Conservation (phyloP, 257 asterid genomes). For the Cynanchum wilfordii region DNA sequence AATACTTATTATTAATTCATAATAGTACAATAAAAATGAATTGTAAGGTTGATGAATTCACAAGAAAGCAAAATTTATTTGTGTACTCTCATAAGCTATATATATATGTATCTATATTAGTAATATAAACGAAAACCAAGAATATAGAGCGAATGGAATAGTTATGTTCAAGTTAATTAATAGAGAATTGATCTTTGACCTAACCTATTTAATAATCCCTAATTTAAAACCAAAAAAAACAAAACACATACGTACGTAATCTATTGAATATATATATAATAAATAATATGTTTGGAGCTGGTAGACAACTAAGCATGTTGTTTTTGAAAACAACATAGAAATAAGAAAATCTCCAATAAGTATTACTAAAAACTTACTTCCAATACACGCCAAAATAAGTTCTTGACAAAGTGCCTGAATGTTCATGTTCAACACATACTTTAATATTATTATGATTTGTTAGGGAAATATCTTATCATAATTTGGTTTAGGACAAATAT, state of each 20-base stretch:
- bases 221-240: neutral
- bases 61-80: too few relatives aligned
- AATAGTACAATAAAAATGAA: too few relatives aligned
- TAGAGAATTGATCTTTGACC: neutral
- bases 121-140: too few relatives aligned
- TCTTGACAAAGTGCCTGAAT: neutral
- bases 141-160: neutral
- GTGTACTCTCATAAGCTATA: too few relatives aligned
- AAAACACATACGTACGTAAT: neutral
- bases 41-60: too few relatives aligned
- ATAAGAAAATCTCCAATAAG: too few relatives aligned
- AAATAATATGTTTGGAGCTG: slow-evolving; percentile 5
- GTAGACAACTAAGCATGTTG: slow-evolving; percentile 16
- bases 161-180: too few relatives aligned
- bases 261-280: neutral
- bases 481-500: neutral
- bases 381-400: neutral
- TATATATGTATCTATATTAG: too few relatives aligned
- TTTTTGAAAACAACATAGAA: neutral
- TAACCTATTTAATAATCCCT: neutral
- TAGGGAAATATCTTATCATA: neutral
- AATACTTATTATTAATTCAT: too few relatives aligned
- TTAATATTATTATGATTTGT: neutral
- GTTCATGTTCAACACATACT: neutral
- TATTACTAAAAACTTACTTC: neutral